A percentile compares a stretch with the other conserved stretches of the same genome.
These are phyloP conservation scores for Phytophthora cryptogea DNA, from an alignment of 352 stramenopile genomes.

Conservation along the genomic window DNA sequence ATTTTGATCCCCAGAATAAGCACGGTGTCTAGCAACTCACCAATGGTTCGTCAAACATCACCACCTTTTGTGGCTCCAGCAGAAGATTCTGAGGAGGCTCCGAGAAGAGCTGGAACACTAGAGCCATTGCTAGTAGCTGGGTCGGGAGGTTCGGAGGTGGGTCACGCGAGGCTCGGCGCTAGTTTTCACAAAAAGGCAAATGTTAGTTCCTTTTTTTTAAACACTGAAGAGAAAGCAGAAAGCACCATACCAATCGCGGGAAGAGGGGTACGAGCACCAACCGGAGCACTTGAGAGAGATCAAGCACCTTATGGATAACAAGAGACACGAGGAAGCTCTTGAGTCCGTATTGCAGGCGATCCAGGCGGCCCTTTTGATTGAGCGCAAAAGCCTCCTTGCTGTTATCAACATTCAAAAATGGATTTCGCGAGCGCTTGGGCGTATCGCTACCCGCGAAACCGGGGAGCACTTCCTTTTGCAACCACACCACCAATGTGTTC, in stretches of 20 bases:
- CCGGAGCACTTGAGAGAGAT: slow-evolving; percentile 83
- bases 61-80: slow-evolving; percentile 75
- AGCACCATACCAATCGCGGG: slow-evolving; percentile 58
- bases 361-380: slow-evolving; percentile 84
- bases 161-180: slow-evolving; percentile 72
- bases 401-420: slow-evolving; percentile 82
- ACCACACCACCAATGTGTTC: slow-evolving; percentile 83
- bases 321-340: slow-evolving; percentile 86
- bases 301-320: slow-evolving; percentile 85
- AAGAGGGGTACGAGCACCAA: slow-evolving; percentile 85
- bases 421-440: slow-evolving; percentile 78
- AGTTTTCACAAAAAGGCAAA: slow-evolving; percentile 8
- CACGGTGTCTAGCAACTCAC: slow-evolving; percentile 38
- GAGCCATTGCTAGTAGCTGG: slow-evolving; percentile 81
- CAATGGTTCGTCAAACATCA: slow-evolving; percentile 89
- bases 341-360: slow-evolving; percentile 85
- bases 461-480: slow-evolving; percentile 86
- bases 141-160: slow-evolving; percentile 76
- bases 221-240: neutral
- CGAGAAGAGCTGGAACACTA: slow-evolving; percentile 86
- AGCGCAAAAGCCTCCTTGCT: slow-evolving; percentile 81
- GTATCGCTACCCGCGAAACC: slow-evolving; percentile 81
- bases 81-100: slow-evolving; percentile 82
- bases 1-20: neutral
- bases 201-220: neutral